A percentile compares a stretch with the other conserved stretches of the same genome.
These are phyloP conservation scores for Umbilicus rupestris DNA, from an alignment of 164 flowering plant genomes.

Conservation along the genomic window DNA sequence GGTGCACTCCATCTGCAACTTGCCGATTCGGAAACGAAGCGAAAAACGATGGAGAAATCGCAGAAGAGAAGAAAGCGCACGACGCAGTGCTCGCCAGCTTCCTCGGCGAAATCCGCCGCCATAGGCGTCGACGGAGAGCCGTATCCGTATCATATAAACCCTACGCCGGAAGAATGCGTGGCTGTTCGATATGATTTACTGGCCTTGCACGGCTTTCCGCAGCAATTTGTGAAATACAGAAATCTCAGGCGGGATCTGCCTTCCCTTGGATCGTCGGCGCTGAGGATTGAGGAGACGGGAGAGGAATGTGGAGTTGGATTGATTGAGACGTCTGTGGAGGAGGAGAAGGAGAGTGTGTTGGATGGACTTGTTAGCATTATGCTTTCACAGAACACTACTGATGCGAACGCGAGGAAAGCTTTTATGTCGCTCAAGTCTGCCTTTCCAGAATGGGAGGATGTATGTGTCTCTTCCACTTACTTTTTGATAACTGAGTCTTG, in stretches of 20 bases:
- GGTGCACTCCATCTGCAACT: too few relatives aligned
- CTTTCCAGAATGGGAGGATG: slow-evolving; percentile 79
- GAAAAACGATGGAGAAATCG: slow-evolving; percentile 14
- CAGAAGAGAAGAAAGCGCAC: slow-evolving; percentile 25
- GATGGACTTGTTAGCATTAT: slow-evolving; percentile 70
- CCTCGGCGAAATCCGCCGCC: slow-evolving; percentile 4
- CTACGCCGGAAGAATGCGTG: slow-evolving; percentile 66
- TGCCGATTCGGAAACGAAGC: neutral
- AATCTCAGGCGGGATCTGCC: slow-evolving; percentile 16
- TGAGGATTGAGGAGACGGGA: neutral
- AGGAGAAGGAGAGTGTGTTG: slow-evolving; percentile 48
- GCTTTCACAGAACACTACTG: slow-evolving; percentile 85
- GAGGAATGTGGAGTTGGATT: too few relatives aligned
- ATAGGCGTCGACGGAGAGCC: slow-evolving; percentile 19
- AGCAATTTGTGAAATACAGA: slow-evolving; percentile 59
- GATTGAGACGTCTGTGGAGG: too few relatives aligned
- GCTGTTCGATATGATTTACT: slow-evolving; percentile 52
- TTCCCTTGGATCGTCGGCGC: neutral
- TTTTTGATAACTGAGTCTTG: too few relatives aligned
- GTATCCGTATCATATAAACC: slow-evolving; percentile 43
- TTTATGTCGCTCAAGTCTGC: slow-evolving; percentile 66
- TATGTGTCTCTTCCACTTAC: slow-evolving; percentile 13
- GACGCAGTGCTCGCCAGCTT: slow-evolving; percentile 1
- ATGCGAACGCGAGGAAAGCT: slow-evolving; percentile 60
- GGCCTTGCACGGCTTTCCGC: slow-evolving; percentile 70